These are phyloP conservation scores for Arxiozyma bovina DNA, from an alignment of 1,139 yeast genomes.

Conservation along the genomic window DNA sequence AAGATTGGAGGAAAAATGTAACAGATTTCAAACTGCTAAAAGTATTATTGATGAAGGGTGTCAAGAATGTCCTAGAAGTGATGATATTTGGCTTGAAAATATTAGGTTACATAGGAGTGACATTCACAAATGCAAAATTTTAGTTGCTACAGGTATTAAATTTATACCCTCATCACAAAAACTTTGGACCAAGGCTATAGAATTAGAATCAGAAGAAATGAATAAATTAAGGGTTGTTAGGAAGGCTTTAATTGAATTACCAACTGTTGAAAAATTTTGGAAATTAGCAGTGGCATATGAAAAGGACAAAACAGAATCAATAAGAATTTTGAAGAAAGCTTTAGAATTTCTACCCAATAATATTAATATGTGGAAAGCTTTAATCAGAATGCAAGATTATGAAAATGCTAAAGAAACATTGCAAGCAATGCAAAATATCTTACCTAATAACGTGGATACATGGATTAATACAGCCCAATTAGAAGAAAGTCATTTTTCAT, in stretches of 20 bases:
- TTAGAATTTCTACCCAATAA: slow-evolving; percentile 58
- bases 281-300: slow-evolving; percentile 43
- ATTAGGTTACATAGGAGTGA: slow-evolving; percentile 54
- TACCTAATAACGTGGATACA: slow-evolving; percentile 45
- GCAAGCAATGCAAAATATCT: slow-evolving; percentile 49
- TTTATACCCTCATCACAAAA: slow-evolving; percentile 47
- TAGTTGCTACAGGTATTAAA: slow-evolving; percentile 60
- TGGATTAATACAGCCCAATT: slow-evolving; percentile 68
- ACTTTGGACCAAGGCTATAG: slow-evolving; percentile 67
- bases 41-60: slow-evolving; percentile 66
- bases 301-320: slow-evolving; percentile 39
- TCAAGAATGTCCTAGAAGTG: slow-evolving; percentile 52
- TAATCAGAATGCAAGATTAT: slow-evolving; percentile 38
- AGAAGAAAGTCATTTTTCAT: slow-evolving; percentile 50
- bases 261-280: slow-evolving; percentile 47
- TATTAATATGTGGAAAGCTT: slow-evolving; percentile 56
- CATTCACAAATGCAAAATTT: slow-evolving; percentile 39
- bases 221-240: slow-evolving; percentile 51
- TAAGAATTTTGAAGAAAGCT: slow-evolving; percentile 55
- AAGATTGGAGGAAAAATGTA: slow-evolving; percentile 61
- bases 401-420: slow-evolving; percentile 45
- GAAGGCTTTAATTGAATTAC: slow-evolving; percentile 49
- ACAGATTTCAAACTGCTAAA: slow-evolving; percentile 49
- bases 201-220: slow-evolving; percentile 49
- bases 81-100: slow-evolving; percentile 76